Base-by-base conservation (phyloP, 2,329 filamentous ascomycete species). In the Didymella glomerata region DNA sequence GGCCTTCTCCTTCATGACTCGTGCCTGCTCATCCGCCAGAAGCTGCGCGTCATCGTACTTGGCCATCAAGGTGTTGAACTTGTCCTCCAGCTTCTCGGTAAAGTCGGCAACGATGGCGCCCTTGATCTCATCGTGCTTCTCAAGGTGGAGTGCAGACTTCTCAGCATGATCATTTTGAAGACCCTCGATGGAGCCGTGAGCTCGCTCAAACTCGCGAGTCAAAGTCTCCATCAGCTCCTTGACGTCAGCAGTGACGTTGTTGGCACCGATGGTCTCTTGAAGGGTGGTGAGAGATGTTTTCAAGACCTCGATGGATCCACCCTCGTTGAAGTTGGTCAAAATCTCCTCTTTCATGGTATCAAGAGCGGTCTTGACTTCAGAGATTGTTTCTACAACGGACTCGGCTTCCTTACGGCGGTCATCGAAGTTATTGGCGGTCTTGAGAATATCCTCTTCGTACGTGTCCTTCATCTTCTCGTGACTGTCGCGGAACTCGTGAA, bases 1-100 rank as follows among this genome's bases (percentile, higher is more conserved):
- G 30, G 91, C 88, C 57, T 90, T 89, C 64, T 90, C 88, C 67
- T 94, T 92, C 53, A 88, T 86, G 32, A 89, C 85, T 64, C 88
- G 88, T 48, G 88, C 85, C 68, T 90, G 90, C 47, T 91, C 89
- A 44, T 96, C 90, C 28, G 92, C 84, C 8, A 87, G 82, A 20
- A 85, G 80, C 71, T 96, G 90, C 63, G 93, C 89, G 61, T 95
- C 92, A 54, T 97, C 93, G 71, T 97, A 96, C 75, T 96, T 97
- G 66, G 85, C 82, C 75, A 96, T 87, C 24, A 99, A 83, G 64
- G 93, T 91, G 58, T 86, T 85, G 67, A 97, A 87, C 73, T 92
- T 93, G 70, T 93, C 90, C 62, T 97, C 87, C 38, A 89, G 80
- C 76, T 86, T 87, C 49, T 80, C 77, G 4, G 80, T 79, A 24